phyloP scores from a whole-genome alignment of 2,329 filamentous ascomycete genomes.

The Hypoxylon sp. region DNA sequence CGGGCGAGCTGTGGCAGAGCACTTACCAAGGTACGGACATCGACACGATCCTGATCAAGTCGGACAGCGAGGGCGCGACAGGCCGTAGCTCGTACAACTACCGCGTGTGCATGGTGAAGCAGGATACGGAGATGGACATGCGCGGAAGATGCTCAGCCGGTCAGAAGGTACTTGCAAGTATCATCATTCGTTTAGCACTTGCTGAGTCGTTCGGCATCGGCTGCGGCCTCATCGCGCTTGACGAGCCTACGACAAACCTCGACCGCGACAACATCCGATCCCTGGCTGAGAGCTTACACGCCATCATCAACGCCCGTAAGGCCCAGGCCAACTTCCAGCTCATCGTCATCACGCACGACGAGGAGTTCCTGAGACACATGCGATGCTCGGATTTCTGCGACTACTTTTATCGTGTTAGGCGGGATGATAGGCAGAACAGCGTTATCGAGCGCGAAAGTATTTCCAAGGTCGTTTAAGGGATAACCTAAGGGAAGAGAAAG shows the following conservation, averaged over 20 bases:
- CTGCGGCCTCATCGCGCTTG: slow-evolving; percentile 95
- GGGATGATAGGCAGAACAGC: slow-evolving; percentile 89
- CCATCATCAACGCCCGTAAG: slow-evolving; percentile 86
- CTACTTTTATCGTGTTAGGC: slow-evolving; percentile 87
- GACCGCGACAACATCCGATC: slow-evolving; percentile 95
- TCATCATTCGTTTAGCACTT: slow-evolving; percentile 95
- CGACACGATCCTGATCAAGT: slow-evolving; percentile 94
- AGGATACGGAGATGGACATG: slow-evolving; percentile 99
- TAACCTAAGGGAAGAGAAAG: not conserved
- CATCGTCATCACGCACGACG: slow-evolving; percentile 98
- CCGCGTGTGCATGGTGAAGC: slow-evolving; percentile 97
- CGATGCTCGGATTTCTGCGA: slow-evolving; percentile 94
- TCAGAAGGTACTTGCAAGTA: slow-evolving; percentile 95
- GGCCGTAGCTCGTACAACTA: slow-evolving; percentile 94
- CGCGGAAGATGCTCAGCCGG: slow-evolving; percentile 96
- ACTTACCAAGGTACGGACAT: slow-evolving; percentile 98
- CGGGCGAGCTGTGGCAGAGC: slow-evolving; percentile 95
- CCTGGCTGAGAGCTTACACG: slow-evolving; percentile 85
- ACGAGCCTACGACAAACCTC: slow-evolving; percentile 97
- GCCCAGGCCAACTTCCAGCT: slow-evolving; percentile 96
- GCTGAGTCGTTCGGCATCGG: slow-evolving; percentile 97
- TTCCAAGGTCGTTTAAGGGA: slow-evolving; percentile 60
- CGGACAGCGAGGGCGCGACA: slow-evolving; percentile 82
- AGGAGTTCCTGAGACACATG: slow-evolving; percentile 95
- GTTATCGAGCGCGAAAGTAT: slow-evolving; percentile 81